Conservation (phyloP, 73 alveolate species). For the Uronychia setigera region DNA sequence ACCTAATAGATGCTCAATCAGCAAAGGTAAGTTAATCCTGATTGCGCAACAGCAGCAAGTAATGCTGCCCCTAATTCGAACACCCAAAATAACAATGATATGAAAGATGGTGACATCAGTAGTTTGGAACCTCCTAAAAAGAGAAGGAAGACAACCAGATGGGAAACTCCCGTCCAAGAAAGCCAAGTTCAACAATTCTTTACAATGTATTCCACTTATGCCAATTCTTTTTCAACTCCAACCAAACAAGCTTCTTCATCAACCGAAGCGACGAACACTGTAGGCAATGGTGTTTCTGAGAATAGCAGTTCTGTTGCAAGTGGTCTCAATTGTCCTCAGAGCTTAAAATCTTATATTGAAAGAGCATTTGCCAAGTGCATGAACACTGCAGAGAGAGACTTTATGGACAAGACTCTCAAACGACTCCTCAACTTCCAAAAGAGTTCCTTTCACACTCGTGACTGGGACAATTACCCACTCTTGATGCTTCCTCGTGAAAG, state of each 20-base stretch:
- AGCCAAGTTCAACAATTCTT: background rate
- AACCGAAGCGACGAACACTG: background rate
- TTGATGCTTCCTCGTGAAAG: slow-evolving; percentile 67
- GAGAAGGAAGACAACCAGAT: background rate
- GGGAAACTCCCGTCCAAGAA: slow-evolving; percentile 5
- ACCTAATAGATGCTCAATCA: no score
- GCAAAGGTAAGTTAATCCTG: background rate
- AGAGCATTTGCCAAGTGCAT: slow-evolving; percentile 70
- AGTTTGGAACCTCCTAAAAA: background rate
- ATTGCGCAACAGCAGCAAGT: background rate
- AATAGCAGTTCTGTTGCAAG: background rate
- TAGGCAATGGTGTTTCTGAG: background rate
- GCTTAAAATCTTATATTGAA: slow-evolving; percentile 62
- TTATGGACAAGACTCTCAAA: slow-evolving; percentile 47
- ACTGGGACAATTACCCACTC: slow-evolving; percentile 65
- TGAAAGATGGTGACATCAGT: background rate
- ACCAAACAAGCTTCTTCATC: background rate
- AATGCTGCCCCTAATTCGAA: background rate
- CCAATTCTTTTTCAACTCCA: slow-evolving; percentile 9
- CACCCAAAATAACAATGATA: background rate
- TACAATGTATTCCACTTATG: background rate
- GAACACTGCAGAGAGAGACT: slow-evolving; percentile 57
- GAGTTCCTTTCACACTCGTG: slow-evolving; percentile 23
- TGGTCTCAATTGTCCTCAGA: slow-evolving; percentile 49
- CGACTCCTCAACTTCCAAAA: slow-evolving; percentile 25